Percentiles rank a stretch among this genome's conserved stretches.
phyloP scores from a whole-genome alignment of 805 yeast species.

The Wickerhamia fluorescens region DNA sequence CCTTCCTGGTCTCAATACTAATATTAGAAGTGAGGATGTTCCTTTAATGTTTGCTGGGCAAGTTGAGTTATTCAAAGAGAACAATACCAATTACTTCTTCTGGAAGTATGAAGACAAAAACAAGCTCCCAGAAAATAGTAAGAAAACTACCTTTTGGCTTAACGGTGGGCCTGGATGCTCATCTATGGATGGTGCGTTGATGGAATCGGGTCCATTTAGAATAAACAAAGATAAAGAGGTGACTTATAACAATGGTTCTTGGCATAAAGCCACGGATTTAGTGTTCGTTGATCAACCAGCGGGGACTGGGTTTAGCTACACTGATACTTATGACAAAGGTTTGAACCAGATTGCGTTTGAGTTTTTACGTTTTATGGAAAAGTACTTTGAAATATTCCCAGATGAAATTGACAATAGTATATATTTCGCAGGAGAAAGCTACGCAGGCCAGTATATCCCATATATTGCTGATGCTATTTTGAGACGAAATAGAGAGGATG shows the following conservation, averaged over 20 bases:
- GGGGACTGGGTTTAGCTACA: slow-evolving; percentile 83
- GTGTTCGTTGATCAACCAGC: slow-evolving; percentile 91
- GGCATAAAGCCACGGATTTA: slow-evolving; percentile 76
- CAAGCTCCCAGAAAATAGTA: slow-evolving; percentile 22
- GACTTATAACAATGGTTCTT: slow-evolving; percentile 60
- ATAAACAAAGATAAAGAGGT: slow-evolving; percentile 40
- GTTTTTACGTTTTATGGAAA: slow-evolving; percentile 57
- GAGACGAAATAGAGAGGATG: slow-evolving; percentile 29
- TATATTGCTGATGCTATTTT: slow-evolving; percentile 65
- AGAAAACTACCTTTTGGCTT: slow-evolving; percentile 71
- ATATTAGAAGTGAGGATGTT: slow-evolving; percentile 23
- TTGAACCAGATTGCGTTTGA: slow-evolving; percentile 52
- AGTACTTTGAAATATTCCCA: slow-evolving; percentile 68
- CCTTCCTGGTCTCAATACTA: slow-evolving; percentile 32
- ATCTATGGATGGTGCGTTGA: slow-evolving; percentile 92
- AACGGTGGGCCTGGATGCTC: slow-evolving; percentile 99
- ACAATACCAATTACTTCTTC: slow-evolving; percentile 60
- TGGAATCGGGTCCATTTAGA: slow-evolving; percentile 88
- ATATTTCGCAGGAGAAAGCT: slow-evolving; percentile 88
- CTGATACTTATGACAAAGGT: slow-evolving; percentile 48
- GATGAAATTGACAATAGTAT: slow-evolving; percentile 58
- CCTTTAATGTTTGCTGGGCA: slow-evolving; percentile 64
- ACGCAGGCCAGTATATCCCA: slow-evolving; percentile 96
- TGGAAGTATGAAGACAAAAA: slow-evolving; percentile 55
- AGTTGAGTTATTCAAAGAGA: slow-evolving; percentile 46